Evolutionary conservation across 225 moss, liverwort and hornwort species (phyloP).

Genomic region (Pseudisothecium myosuroides): DNA sequence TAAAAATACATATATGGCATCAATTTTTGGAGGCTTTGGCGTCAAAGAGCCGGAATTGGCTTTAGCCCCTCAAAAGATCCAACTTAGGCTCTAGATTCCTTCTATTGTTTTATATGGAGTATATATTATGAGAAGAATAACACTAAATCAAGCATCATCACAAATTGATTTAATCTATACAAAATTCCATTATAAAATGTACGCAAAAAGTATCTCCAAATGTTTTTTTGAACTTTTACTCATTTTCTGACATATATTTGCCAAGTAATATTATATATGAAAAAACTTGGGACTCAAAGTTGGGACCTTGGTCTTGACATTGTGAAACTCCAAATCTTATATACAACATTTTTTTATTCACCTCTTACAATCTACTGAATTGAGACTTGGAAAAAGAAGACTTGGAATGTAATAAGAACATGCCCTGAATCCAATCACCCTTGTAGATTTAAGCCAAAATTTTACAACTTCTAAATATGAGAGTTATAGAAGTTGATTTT

Average conservation of each 20-base stretch:
- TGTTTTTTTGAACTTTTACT: neutral
- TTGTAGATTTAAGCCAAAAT: too few species aligned
- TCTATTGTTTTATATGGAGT: too few species aligned
- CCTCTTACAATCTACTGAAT: too few species aligned
- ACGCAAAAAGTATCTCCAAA: neutral
- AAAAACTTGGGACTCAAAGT: neutral
- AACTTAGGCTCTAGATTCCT: neutral
- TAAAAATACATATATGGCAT: neutral
- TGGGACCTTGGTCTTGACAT: neutral
- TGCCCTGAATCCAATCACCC: too few species aligned
- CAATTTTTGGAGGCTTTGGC: neutral
- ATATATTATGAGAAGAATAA: neutral
- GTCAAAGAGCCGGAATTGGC: fast-evolving
- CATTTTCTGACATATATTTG: neutral
- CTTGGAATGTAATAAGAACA: too few species aligned
- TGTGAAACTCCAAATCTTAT: too few species aligned
- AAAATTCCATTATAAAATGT: neutral
- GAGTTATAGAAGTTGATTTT: too few species aligned
- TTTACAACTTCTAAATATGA: too few species aligned
- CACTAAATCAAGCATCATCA: fast-evolving
- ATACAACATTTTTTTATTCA: too few species aligned
- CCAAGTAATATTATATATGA: neutral
- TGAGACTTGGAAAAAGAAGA: too few species aligned
- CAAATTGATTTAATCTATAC: neutral
- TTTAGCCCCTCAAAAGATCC: neutral